A percentile compares a stretch with the other conserved stretches of the same genome.
Conservation (phyloP, 1,284 basidiomycete genomes). For the Apiotrichum akiyoshidainum region DNA sequence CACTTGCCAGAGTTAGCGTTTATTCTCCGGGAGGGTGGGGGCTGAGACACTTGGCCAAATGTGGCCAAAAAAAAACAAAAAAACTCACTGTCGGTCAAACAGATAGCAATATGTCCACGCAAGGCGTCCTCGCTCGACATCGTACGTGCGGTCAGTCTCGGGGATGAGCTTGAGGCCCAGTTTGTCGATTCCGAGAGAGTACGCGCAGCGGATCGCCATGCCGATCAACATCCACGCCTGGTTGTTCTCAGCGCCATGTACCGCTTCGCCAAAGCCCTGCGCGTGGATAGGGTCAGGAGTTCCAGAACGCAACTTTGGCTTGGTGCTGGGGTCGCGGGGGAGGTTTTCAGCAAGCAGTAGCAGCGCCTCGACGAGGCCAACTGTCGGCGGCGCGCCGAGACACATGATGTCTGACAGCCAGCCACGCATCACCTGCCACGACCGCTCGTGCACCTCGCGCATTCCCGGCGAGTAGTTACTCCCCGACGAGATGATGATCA, state of each 20-base stretch:
- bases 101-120: constrained; percentile 52
- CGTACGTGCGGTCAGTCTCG: constrained; percentile 37
- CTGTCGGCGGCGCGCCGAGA: constrained; percentile 42
- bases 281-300: constrained; percentile 28
- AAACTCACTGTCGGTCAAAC: constrained; percentile 45
- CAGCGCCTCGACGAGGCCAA: constrained; percentile 48
- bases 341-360: constrained; percentile 49
- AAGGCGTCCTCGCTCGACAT: constrained; percentile 44
- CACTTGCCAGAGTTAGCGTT: constrained; percentile 18
- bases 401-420: constrained; percentile 46
- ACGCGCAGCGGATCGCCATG: constrained; percentile 44
- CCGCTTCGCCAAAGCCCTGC: constrained; percentile 36
- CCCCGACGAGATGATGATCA: constrained; percentile 51
- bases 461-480: constrained; percentile 36
- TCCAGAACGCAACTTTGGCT: neutral
- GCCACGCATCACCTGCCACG: constrained; percentile 46
- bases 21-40: no score
- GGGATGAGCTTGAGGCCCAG: constrained; percentile 36
- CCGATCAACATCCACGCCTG: constrained; percentile 51
- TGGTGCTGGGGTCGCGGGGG: constrained; percentile 37
- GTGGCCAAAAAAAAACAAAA: neutral
- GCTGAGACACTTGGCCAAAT: neutral
- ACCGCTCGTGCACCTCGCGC: constrained; percentile 40
- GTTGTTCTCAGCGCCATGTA: constrained; percentile 45
- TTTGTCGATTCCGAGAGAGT: constrained; percentile 48